Conservation (phyloP, 306 rosid genomes). For the Ormosia semicastrata region DNA sequence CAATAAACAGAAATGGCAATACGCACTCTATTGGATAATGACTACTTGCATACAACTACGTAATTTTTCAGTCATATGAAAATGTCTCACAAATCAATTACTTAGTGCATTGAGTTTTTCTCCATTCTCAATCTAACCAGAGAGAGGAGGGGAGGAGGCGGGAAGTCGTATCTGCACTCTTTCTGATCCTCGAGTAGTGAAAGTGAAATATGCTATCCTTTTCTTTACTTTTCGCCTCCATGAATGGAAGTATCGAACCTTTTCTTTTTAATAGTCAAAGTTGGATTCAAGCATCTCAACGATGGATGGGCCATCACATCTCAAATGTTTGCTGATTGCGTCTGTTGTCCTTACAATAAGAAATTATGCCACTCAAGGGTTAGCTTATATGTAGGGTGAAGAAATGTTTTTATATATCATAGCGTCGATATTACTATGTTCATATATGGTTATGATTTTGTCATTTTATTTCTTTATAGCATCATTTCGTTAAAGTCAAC, state of each 20-base stretch:
- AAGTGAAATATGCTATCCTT: not conserved
- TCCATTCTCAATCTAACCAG: not conserved
- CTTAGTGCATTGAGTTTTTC: not conserved
- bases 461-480: no score
- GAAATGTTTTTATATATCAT: no score
- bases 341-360: not conserved
- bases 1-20: no score
- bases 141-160: not conserved
- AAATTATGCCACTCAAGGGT: not conserved
- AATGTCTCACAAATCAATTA: not conserved
- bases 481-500: no score
- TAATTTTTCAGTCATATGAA: not conserved
- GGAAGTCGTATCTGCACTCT: not conserved
- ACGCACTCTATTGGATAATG: not conserved
- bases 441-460: no score
- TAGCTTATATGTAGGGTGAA: not conserved
- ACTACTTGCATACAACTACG: not conserved
- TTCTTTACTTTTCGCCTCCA: not conserved
- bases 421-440: no score
- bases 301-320: no score
- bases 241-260: not conserved
- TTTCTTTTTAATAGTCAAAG: not conserved
- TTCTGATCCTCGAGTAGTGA: not conserved
- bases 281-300: not conserved
- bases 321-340: no score